Conservation (phyloP, 2,329 filamentous ascomycete species). For the Anisogramma anomala region DNA sequence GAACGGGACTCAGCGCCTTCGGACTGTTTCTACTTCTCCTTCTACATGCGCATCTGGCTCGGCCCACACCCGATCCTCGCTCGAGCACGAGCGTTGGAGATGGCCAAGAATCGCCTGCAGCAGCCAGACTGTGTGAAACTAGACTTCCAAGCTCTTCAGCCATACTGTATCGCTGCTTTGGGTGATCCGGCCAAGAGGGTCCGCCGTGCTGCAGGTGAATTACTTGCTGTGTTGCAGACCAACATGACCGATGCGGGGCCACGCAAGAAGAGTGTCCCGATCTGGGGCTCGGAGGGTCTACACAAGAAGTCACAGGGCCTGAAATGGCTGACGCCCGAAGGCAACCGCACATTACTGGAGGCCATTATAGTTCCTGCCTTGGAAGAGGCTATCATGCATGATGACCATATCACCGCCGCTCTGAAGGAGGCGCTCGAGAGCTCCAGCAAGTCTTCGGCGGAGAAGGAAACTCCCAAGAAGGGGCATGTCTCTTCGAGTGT, state of each 20-base stretch:
- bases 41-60: slow-evolving; percentile 65
- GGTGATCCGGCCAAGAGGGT: slow-evolving; percentile 66
- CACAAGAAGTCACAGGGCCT: slow-evolving; percentile 49
- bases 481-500: slow-evolving; percentile 46
- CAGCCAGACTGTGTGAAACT: slow-evolving; percentile 34
- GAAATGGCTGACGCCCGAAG: slow-evolving; percentile 46
- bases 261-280: slow-evolving; percentile 28
- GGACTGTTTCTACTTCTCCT: slow-evolving; percentile 58
- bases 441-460: slow-evolving; percentile 21
- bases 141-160: slow-evolving; percentile 72
- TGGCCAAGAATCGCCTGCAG: slow-evolving; percentile 47
- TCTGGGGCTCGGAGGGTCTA: slow-evolving; percentile 52
- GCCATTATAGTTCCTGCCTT: slow-evolving; percentile 60
- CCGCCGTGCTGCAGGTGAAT: slow-evolving; percentile 60
- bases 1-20: slow-evolving; percentile 42
- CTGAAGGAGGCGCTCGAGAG: slow-evolving; percentile 51
- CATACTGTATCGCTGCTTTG: slow-evolving; percentile 66
- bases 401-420: slow-evolving; percentile 54
- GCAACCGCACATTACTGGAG: slow-evolving; percentile 49
- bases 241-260: slow-evolving; percentile 22
- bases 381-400: slow-evolving; percentile 79
- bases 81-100: slow-evolving; percentile 56
- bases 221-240: slow-evolving; percentile 42
- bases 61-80: slow-evolving; percentile 58
- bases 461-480: slow-evolving; percentile 28